Conservation (phyloP, 495 filamentous ascomycete species). For the Lepraria neglecta region DNA sequence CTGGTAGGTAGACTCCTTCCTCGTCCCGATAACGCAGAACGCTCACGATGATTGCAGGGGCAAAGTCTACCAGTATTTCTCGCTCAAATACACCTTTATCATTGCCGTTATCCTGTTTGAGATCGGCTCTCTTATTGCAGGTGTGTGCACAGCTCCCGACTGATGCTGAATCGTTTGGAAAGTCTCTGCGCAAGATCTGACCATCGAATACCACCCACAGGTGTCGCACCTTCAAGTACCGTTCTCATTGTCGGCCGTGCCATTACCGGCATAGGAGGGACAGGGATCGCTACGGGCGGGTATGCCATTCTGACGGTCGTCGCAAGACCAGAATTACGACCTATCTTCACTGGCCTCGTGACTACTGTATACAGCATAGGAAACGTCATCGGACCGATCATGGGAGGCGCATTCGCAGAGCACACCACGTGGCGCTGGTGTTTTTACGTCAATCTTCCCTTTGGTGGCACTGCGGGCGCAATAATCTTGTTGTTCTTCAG, state of each 20-base stretch:
- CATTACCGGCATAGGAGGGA: slow-evolving; percentile 55
- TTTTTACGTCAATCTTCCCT: not conserved
- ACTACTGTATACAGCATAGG: slow-evolving; percentile 47
- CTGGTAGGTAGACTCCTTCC: not conserved
- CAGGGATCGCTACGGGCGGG: slow-evolving; percentile 27
- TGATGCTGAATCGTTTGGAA: slow-evolving; percentile 15
- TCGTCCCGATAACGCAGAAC: not conserved
- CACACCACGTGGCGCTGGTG: slow-evolving; percentile 60
- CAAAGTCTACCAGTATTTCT: slow-evolving; percentile 32
- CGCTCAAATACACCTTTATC: slow-evolving; percentile 50
- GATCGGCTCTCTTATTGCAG: slow-evolving; percentile 57
- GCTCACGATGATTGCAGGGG: slow-evolving; percentile 20
- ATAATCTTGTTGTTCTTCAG: slow-evolving; percentile 1
- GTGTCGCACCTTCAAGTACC: slow-evolving; percentile 52
- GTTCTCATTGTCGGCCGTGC: slow-evolving; percentile 64
- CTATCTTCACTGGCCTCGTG: not conserved
- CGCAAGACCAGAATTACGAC: not conserved
- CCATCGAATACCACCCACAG: slow-evolving; percentile 36
- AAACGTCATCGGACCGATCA: slow-evolving; percentile 58
- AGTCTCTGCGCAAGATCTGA: slow-evolving; percentile 5
- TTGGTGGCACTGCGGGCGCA: not conserved
- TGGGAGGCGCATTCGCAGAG: slow-evolving; percentile 52
- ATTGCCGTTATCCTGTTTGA: slow-evolving; percentile 60
- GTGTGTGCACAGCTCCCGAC: slow-evolving; percentile 27
- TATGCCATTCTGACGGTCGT: slow-evolving; percentile 29